These are phyloP conservation scores for Ramularia endophylla DNA, from an alignment of 2,329 filamentous ascomycete genomes.

Conservation along the genomic window DNA sequence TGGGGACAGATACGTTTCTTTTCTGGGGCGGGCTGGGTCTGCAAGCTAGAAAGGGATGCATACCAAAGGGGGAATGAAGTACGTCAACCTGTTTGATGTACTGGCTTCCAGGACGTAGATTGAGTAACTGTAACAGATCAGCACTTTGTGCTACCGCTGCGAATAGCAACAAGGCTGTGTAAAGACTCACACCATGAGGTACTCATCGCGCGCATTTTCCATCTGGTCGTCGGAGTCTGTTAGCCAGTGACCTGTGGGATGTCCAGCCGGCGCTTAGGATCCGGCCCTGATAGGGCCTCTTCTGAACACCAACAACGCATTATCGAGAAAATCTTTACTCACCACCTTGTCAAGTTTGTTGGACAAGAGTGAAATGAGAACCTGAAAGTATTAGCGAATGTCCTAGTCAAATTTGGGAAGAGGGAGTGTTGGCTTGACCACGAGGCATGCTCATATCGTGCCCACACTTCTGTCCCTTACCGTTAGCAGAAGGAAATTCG, in stretches of 20 bases:
- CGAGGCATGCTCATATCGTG: not conserved
- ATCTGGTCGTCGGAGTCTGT: conserved; percentile 27
- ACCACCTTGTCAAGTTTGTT: conserved; percentile 22
- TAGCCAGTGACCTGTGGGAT: conserved; percentile 28
- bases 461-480: too few species aligned
- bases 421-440: too few species aligned
- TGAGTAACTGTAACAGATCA: conserved; percentile 38
- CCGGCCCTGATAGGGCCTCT: conserved; percentile 2
- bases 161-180: conserved; percentile 42
- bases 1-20: not conserved
- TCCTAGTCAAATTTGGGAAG: conserved; percentile 37
- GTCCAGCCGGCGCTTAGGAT: conserved; percentile 18
- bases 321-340: conserved; percentile 5
- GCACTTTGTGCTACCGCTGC: conserved; percentile 38
- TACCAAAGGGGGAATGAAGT: conserved; percentile 44
- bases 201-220: conserved; percentile 64
- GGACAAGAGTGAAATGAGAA: conserved; percentile 26
- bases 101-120: conserved; percentile 51
- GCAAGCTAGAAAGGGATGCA: conserved; percentile 21
- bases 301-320: too few species aligned
- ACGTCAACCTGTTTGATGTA: conserved; percentile 44
- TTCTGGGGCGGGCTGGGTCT: not conserved
- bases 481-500: conserved; percentile 72
- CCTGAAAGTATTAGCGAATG: conserved; percentile 12
- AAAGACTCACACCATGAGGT: conserved; percentile 62